Conservation (phyloP, 1,139 yeast genomes). For the Nematodospora anomalae region DNA sequence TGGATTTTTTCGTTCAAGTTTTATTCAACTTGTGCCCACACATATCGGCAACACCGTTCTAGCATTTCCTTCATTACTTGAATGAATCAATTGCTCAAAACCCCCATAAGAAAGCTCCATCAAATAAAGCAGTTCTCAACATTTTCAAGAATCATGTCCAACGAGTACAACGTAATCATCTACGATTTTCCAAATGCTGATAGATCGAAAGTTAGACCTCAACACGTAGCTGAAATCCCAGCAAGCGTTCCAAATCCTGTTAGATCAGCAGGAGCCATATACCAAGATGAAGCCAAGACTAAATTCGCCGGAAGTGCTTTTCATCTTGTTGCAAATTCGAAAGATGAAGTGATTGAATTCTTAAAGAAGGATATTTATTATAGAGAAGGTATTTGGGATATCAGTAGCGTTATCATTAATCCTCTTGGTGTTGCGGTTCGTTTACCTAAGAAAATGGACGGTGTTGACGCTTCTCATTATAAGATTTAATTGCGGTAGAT, state of each 20-base stretch:
- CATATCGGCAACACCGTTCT: no score
- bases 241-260: slow-evolving; percentile 53
- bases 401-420: slow-evolving; percentile 58
- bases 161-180: slow-evolving; percentile 69
- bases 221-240: slow-evolving; percentile 59
- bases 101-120: neutral
- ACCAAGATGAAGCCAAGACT: slow-evolving; percentile 47
- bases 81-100: slow-evolving; percentile 4
- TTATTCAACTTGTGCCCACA: no score
- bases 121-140: slow-evolving; percentile 8
- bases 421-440: slow-evolving; percentile 49
- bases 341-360: slow-evolving; percentile 62
- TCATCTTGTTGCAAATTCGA: slow-evolving; percentile 61
- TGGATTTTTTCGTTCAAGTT: no score
- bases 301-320: slow-evolving; percentile 71
- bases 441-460: slow-evolving; percentile 27
- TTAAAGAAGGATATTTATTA: slow-evolving; percentile 65
- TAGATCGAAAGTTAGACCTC: slow-evolving; percentile 54
- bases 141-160: slow-evolving; percentile 18
- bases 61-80: no score
- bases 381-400: slow-evolving; percentile 73
- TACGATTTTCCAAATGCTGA: slow-evolving; percentile 69
- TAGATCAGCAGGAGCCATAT: slow-evolving; percentile 67
- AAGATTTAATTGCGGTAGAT: slow-evolving; percentile 17
- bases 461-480: slow-evolving; percentile 22